Evolutionary conservation across 2,329 filamentous ascomycete species (phyloP), one percentile per base, ranked within the genome.

Genomic region (Xylaria sp.): DNA sequence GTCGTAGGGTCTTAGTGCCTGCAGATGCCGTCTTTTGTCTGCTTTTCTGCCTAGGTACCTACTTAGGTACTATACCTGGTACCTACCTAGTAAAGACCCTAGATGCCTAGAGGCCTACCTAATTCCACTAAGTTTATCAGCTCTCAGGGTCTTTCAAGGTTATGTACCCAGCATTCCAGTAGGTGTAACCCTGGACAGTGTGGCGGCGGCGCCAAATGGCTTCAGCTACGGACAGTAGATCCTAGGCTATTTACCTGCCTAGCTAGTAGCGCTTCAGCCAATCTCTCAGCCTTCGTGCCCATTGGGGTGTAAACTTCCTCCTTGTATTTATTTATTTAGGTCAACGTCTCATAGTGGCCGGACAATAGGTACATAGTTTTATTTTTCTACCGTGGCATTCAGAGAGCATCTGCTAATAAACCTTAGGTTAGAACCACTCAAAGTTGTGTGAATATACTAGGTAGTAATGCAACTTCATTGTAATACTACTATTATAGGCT

Each of bases 121-220:
- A 27, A 61, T 54, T 10, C 61, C 53, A 35, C 48, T 61, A 63
- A 47, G 23, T 60, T 35, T 4, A 21, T 70, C 64, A 67, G 63
- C 57, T 63, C 53, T 65, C 63, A 69, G 66, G 69, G 63, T 71
- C 66, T 9, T 63, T 35, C 48, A 51, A 37, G 48, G 32, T 62
- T 60, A 37, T 60, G 51, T 63, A 62, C 54, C 59, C 55, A 67
- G 59, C 59, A 55, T 63, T 65, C 37, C 44, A 51, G 51, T 29
- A 54, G 1, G 13, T 44, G 48, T 29, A 51, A 51, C 18, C 44
- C 55, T 23, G 13, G 67, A 60, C 65, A 42, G 63, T 63, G 55
- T 60, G 69, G 61, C 13, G 68, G 61, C 61, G 57, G 51, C 13
- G 42, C 48, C 48, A 61, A 18, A n/a, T 21, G 40, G 40, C 59